These are phyloP conservation scores for Ustilago sp. DNA, from an alignment of 1,284 basidiomycete genomes.

Conservation along the genomic window DNA sequence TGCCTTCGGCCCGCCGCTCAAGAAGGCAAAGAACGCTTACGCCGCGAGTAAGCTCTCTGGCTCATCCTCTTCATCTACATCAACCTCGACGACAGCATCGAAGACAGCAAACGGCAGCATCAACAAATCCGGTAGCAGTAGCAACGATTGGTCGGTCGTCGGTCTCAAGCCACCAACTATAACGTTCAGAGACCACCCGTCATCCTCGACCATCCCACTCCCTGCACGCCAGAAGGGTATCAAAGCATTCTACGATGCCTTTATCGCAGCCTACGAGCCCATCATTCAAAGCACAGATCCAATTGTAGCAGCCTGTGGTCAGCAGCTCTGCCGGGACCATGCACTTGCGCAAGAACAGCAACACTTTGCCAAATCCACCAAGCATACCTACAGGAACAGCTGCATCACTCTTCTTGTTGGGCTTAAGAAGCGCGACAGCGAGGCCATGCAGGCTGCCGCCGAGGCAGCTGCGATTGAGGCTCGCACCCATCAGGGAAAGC, in stretches of 20 bases:
- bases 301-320: constrained; percentile 30
- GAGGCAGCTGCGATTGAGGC: constrained; percentile 20
- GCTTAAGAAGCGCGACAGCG: constrained; percentile 53
- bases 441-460: constrained; percentile 24
- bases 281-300: constrained; percentile 42
- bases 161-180: constrained; percentile 44
- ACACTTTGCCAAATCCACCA: constrained; percentile 41
- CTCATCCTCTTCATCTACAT: constrained; percentile 6
- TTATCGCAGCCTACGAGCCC: constrained; percentile 47
- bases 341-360: constrained; percentile 52
- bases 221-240: constrained; percentile 50
- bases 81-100: constrained; percentile 2
- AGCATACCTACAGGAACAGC: constrained; percentile 51
- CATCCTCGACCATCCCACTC: constrained; percentile 46
- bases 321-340: constrained; percentile 38
- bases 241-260: constrained; percentile 48
- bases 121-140: not conserved
- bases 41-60: constrained; percentile 17
- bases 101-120: constrained; percentile 16
- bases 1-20: constrained; percentile 23
- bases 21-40: constrained; percentile 51
- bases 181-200: constrained; percentile 44
- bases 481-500: constrained; percentile 1
- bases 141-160: constrained; percentile 45
- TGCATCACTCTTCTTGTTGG: constrained; percentile 53